Base-by-base conservation (phyloP, 306 rosid genomes). In the Glycine tomentella region DNA sequence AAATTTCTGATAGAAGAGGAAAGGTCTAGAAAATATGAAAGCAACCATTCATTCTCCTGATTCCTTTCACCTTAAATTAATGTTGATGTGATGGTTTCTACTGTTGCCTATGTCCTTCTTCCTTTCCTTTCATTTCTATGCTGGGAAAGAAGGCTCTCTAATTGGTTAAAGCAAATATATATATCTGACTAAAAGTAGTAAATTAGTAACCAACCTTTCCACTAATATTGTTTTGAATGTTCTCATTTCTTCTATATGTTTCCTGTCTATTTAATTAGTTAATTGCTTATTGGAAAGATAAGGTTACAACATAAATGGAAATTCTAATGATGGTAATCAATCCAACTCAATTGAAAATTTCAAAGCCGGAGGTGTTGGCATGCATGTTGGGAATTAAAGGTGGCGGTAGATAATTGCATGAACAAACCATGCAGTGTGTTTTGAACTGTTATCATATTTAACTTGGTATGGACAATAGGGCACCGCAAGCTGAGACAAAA, bases 11-110 rank as follows among this genome's bases (percentile, higher is more conserved):
- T 48, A 52, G 31, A 44, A 74, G 81, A 70, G 85, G 94, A 92
- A 90, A 74, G 77, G 78, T 88, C 92, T 88, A 86, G 94, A 86
- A 50, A 46, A 73, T 69, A 10, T 55, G 91, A 90, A 80, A 87
- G 83, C 72, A 85, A 88, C 88, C 65, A 42, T 64, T 68, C 85
- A 86, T 46, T 84, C 81, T 76, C 74, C 80, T 31, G 20, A 71
- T 14, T 44, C 73, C 46, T 69, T 76, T 83, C 64, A 81, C 76
- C 61, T 16, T 31, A 33, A 63, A 84, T 58, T 33, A 71, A 42
- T 53, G 49, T 12, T 81, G 75, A 42, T 70, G 58, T 69, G 92
- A 84, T 65, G 62, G 46, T 70, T 84, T 86, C 78, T 83, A 83
- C 83, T n/a, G 4, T 66, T 76, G 53, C 77, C 75, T 53, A 76